Conservation (phyloP, 129 eudicot species). For the Oenanthe sinensis region DNA sequence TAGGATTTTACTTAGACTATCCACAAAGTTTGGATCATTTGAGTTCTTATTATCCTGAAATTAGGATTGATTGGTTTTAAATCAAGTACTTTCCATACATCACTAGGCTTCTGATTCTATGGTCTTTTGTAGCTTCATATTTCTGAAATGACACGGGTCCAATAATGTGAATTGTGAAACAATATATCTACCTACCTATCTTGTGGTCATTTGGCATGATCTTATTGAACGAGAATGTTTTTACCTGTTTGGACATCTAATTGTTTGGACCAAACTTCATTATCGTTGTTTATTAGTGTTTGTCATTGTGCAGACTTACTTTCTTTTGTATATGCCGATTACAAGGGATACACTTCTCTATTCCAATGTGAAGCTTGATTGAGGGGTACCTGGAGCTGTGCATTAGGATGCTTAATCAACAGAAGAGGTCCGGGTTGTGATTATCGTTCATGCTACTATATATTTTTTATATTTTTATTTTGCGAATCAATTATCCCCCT, state of each 20-base stretch:
- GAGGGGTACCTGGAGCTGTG: neutral
- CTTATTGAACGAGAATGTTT: neutral
- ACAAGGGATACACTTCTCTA: conserved; percentile 96
- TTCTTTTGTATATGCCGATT: conserved; percentile 72
- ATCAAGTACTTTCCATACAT: neutral
- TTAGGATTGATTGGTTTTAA: neutral
- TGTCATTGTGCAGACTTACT: conserved; percentile 45
- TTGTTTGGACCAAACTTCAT: neutral
- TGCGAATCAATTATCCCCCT: neutral
- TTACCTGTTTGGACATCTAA: neutral
- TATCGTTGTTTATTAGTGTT: conserved; percentile 1
- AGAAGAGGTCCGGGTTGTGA: too few relatives aligned
- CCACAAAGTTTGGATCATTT: neutral
- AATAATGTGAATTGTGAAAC: neutral
- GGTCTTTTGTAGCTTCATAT: neutral
- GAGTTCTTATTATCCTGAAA: neutral
- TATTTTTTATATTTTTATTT: neutral
- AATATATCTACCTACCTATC: neutral
- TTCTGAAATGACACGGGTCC: neutral
- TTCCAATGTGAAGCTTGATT: conserved; percentile 95
- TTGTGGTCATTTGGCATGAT: neutral
- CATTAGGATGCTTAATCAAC: neutral
- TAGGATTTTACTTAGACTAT: neutral
- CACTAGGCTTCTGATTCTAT: neutral
- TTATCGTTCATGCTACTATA: neutral